Conservation (phyloP, 805 yeast genomes). For the Kodamaea restingae region DNA sequence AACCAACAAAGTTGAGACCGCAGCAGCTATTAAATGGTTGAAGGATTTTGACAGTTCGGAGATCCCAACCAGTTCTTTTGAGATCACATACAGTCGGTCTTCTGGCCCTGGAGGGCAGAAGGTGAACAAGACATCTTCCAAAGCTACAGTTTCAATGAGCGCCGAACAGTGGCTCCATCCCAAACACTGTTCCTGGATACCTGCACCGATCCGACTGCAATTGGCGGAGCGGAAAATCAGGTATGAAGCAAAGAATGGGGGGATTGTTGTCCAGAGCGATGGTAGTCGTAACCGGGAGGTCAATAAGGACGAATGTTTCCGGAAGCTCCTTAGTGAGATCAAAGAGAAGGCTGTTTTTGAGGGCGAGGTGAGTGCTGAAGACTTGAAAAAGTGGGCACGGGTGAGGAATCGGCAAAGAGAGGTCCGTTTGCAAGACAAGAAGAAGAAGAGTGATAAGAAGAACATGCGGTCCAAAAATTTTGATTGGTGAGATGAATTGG, state of each 20-base stretch:
- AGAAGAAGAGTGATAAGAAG: slow-evolving; percentile 37
- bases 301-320: slow-evolving; percentile 56
- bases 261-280: slow-evolving; percentile 60
- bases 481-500: slow-evolving; percentile 18
- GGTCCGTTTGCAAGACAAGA: slow-evolving; percentile 30
- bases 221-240: slow-evolving; percentile 38
- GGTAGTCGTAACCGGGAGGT: slow-evolving; percentile 51
- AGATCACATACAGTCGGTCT: slow-evolving; percentile 49
- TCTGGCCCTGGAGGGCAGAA: slow-evolving; percentile 90
- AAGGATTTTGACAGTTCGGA: slow-evolving; percentile 18
- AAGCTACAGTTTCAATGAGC: slow-evolving; percentile 56
- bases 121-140: slow-evolving; percentile 68
- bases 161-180: slow-evolving; percentile 42
- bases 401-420: slow-evolving; percentile 30
- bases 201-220: slow-evolving; percentile 45
- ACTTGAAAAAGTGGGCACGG: slow-evolving; percentile 48
- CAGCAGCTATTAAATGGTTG: slow-evolving; percentile 43
- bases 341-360: slow-evolving; percentile 44
- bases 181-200: slow-evolving; percentile 52
- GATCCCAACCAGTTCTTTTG: slow-evolving; percentile 47
- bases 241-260: slow-evolving; percentile 53
- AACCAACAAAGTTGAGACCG: slow-evolving; percentile 14
- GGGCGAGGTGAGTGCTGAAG: slow-evolving; percentile 45
- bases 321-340: slow-evolving; percentile 54
- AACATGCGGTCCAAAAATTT: slow-evolving; percentile 32